These are phyloP conservation scores for Fimicolochytrium jonesii DNA, from an alignment of 192 early-diverging fungal genomes.

Conservation along the genomic window DNA sequence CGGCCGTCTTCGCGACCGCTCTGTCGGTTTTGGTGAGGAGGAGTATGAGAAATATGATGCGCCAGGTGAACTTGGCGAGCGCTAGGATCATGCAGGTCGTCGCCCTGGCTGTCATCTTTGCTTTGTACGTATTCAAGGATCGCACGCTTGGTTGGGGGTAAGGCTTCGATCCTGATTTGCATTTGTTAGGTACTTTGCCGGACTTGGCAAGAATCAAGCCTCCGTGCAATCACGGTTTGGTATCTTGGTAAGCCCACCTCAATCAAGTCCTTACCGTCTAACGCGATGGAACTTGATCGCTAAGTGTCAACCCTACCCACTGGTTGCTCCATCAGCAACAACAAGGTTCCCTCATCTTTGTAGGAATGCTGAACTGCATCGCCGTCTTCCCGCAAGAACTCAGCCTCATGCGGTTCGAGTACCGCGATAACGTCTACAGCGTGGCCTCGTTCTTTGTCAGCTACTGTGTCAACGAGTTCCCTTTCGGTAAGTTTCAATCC, in stretches of 20 bases:
- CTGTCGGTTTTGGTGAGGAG: slow-evolving; percentile 29
- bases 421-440: slow-evolving; percentile 34
- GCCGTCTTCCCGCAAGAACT: slow-evolving; percentile 38
- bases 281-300: too few species aligned
- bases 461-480: slow-evolving; percentile 20
- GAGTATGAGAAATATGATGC: slow-evolving; percentile 27
- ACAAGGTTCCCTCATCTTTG: slow-evolving; percentile 33
- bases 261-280: too few species aligned
- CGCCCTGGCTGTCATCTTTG: slow-evolving; percentile 36
- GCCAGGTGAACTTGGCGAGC: slow-evolving; percentile 27
- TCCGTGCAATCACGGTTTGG: slow-evolving; percentile 36
- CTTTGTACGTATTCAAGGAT: slow-evolving; percentile 35
- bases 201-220: slow-evolving; percentile 19
- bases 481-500: slow-evolving; percentile 13
- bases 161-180: too few species aligned
- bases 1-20: slow-evolving; percentile 11
- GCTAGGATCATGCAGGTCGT: slow-evolving; percentile 38
- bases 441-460: slow-evolving; percentile 39
- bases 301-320: too few species aligned
- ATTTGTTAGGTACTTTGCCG: slow-evolving; percentile 20
- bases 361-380: slow-evolving; percentile 44
- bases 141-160: too few species aligned
- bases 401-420: slow-evolving; percentile 32
- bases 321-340: slow-evolving; percentile 37
- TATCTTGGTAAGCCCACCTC: too few species aligned